These are phyloP conservation scores for Fusarium fujikuroi DNA, from an alignment of 2,329 filamentous ascomycete genomes.

Conservation along the genomic window DNA sequence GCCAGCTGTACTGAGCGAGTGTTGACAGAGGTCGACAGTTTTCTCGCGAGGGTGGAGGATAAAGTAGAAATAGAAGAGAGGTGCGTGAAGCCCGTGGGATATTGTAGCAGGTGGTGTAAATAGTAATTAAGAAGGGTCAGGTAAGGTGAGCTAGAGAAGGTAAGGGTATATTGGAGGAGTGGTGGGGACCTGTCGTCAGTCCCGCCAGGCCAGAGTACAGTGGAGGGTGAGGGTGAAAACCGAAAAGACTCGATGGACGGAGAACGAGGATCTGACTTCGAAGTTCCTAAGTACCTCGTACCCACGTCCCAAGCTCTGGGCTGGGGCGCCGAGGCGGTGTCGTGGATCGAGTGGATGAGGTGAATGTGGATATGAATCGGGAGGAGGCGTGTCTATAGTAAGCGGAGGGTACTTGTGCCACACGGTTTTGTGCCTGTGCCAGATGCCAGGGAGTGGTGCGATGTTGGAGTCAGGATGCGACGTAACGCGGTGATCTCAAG, in stretches of 20 bases:
- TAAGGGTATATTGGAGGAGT: constrained; percentile 43
- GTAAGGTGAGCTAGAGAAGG: constrained; percentile 36
- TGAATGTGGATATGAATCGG: constrained; percentile 33
- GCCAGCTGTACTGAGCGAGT: constrained; percentile 38
- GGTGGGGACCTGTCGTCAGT: constrained; percentile 43
- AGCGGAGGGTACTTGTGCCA: constrained; percentile 26
- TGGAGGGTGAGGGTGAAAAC: constrained; percentile 26
- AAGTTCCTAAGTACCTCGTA: constrained; percentile 38
- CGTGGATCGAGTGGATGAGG: constrained; percentile 43
- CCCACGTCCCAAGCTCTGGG: constrained; percentile 40
- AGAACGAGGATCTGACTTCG: constrained; percentile 38
- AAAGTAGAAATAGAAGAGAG: constrained; percentile 29
- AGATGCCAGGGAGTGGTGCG: constrained; percentile 34
- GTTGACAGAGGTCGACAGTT: constrained; percentile 29
- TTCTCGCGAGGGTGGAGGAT: constrained; percentile 23
- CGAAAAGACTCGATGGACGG: constrained; percentile 24
- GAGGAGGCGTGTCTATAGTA: constrained; percentile 35
- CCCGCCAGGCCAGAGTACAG: constrained; percentile 1
- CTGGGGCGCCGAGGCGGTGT: constrained; percentile 45
- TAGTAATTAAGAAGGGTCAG: constrained; percentile 41
- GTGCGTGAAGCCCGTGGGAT: constrained; percentile 39
- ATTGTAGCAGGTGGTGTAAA: constrained; percentile 40
- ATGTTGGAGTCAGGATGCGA: constrained; percentile 28
- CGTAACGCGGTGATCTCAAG: constrained; percentile 31
- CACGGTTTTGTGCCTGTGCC: constrained; percentile 33